Evolutionary conservation across 768 basidiomycete species (phyloP).

Genomic region (Boletus edulis): DNA sequence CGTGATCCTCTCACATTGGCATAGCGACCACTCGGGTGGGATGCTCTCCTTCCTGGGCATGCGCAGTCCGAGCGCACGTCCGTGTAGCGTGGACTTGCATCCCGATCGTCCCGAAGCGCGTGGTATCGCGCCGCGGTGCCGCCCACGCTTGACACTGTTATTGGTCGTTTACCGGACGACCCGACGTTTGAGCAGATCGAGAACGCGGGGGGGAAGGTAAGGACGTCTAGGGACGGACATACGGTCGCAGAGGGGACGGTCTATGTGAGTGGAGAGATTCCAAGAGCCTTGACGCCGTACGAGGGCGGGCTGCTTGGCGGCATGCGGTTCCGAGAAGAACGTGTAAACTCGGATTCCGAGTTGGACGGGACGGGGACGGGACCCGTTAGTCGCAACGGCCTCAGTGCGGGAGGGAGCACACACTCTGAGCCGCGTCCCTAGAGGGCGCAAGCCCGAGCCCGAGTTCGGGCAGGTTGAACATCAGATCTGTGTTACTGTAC

Average conservation of each 20-base stretch:
- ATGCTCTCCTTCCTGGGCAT: constrained; percentile 61
- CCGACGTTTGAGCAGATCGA: constrained; percentile 70
- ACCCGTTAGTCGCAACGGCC: too few relatives aligned
- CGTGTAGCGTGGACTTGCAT: constrained; percentile 68
- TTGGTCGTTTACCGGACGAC: constrained; percentile 62
- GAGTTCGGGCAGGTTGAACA: too few relatives aligned
- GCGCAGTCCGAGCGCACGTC: constrained; percentile 29
- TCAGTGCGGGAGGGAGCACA: too few relatives aligned
- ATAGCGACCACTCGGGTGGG: constrained; percentile 77
- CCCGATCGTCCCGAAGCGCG: constrained; percentile 71
- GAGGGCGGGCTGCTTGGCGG: constrained; percentile 70
- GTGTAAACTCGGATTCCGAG: too few relatives aligned
- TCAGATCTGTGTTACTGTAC: too few relatives aligned
- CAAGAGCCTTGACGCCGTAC: constrained; percentile 61
- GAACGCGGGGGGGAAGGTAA: constrained; percentile 51
- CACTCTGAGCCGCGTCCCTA: too few relatives aligned
- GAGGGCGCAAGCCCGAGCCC: too few relatives aligned
- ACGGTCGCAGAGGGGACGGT: constrained; percentile 58
- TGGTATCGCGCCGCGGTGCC: constrained; percentile 73
- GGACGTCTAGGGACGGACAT: constrained; percentile 60
- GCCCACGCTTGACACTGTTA: constrained; percentile 52
- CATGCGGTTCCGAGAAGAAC: constrained; percentile 51
- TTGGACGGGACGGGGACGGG: too few relatives aligned
- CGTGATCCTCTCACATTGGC: too few relatives aligned
- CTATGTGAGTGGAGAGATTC: constrained; percentile 81